Conservation (phyloP, 2,329 filamentous ascomycete species). For the Aspergillus latus region DNA sequence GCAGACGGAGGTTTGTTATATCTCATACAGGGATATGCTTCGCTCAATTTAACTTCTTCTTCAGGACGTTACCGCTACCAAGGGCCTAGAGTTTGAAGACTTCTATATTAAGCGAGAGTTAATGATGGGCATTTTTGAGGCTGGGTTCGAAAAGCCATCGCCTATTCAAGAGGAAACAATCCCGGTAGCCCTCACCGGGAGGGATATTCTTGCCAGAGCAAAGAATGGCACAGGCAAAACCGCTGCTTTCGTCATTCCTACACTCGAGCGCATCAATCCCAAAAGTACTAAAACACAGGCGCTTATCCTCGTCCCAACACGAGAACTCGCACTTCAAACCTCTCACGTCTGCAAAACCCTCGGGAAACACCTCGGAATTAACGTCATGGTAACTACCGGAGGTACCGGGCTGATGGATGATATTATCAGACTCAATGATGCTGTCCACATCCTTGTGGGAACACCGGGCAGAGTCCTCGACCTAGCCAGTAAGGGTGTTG, state of each 20-base stretch:
- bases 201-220: constrained; percentile 91
- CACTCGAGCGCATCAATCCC: constrained; percentile 92
- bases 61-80: constrained; percentile 96
- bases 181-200: constrained; percentile 88
- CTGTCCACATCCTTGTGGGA: constrained; percentile 96
- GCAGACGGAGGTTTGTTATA: constrained; percentile 49
- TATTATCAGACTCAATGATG: constrained; percentile 89
- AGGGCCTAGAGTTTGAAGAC: constrained; percentile 96
- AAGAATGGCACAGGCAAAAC: constrained; percentile 99
- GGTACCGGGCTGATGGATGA: constrained; percentile 94
- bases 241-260: constrained; percentile 94
- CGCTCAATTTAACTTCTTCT: constrained; percentile 20
- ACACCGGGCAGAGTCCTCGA: constrained; percentile 96
- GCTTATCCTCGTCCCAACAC: constrained; percentile 90
- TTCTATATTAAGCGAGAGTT: constrained; percentile 93
- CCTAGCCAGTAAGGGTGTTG: constrained; percentile 92
- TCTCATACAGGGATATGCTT: background rate
- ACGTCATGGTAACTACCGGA: constrained; percentile 99
- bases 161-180: constrained; percentile 99
- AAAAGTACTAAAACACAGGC: constrained; percentile 96
- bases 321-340: constrained; percentile 96
- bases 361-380: constrained; percentile 93
- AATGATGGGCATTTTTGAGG: constrained; percentile 99
- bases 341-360: constrained; percentile 99
- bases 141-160: constrained; percentile 96